Conservation (phyloP, 2,329 filamentous ascomycete species). For the Immersiporthe knoxdaviesiana region DNA sequence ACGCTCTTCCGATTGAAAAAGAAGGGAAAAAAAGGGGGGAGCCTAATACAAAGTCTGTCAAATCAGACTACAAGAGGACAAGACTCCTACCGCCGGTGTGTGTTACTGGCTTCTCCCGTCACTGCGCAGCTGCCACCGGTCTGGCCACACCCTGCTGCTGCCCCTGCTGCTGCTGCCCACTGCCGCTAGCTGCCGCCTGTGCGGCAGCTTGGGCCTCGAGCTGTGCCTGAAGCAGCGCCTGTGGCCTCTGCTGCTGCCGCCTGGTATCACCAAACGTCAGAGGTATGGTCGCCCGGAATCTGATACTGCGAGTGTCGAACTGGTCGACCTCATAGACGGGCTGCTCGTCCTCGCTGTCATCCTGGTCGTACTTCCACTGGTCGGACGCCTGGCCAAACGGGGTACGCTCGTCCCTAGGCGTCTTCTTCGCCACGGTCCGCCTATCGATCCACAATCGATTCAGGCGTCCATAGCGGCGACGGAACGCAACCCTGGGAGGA, state of each 20-base stretch:
- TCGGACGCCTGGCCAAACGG: slow-evolving; percentile 53
- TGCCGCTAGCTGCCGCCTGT: slow-evolving; percentile 32
- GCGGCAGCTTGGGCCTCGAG: slow-evolving; percentile 17
- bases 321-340: slow-evolving; percentile 77
- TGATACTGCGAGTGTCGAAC: slow-evolving; percentile 61
- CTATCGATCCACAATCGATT: slow-evolving; percentile 89
- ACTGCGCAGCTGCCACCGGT: slow-evolving; percentile 28
- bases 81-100: neutral
- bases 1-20: slow-evolving; percentile 21
- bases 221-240: slow-evolving; percentile 36
- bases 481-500: slow-evolving; percentile 65
- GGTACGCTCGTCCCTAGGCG: slow-evolving; percentile 45
- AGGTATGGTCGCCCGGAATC: slow-evolving; percentile 63
- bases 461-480: slow-evolving; percentile 81
- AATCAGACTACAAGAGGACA: slow-evolving; percentile 11
- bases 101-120: slow-evolving; percentile 14
- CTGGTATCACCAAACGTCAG: slow-evolving; percentile 40
- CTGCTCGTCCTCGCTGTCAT: slow-evolving; percentile 80
- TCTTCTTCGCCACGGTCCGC: slow-evolving; percentile 63
- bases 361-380: slow-evolving; percentile 85
- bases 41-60: slow-evolving; percentile 26
- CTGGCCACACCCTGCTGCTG: slow-evolving; percentile 28
- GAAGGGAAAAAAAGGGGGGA: neutral
- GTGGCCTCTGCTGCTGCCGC: slow-evolving; percentile 43
- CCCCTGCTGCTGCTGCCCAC: slow-evolving; percentile 34